Evolutionary conservation across 1,139 yeast genomes (phyloP).

Genomic region (Candida mesenterica): DNA sequence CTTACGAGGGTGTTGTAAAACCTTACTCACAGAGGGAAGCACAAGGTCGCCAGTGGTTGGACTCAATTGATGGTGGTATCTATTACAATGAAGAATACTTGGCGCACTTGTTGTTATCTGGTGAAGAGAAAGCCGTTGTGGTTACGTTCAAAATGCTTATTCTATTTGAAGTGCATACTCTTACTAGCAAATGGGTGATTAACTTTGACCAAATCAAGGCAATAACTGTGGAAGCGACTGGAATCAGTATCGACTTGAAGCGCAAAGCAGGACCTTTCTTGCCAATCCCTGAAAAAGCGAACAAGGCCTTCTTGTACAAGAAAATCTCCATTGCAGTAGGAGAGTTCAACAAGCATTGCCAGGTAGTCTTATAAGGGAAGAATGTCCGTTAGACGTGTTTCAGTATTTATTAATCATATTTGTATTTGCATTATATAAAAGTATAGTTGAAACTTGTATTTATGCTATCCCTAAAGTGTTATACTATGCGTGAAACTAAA

Average conservation of each 20-base stretch:
- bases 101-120: constrained; percentile 82
- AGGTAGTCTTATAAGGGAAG: constrained; percentile 34
- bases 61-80: constrained; percentile 76
- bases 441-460: too few species aligned
- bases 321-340: constrained; percentile 79
- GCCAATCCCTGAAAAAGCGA: constrained; percentile 69
- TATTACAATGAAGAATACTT: constrained; percentile 71
- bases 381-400: too few species aligned
- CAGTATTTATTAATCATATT: too few species aligned
- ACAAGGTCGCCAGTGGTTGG: constrained; percentile 92
- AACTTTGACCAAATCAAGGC: constrained; percentile 59
- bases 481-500: too few species aligned
- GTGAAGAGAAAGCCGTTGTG: constrained; percentile 73
- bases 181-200: constrained; percentile 66
- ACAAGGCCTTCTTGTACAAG: constrained; percentile 65
- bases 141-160: constrained; percentile 73
- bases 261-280: constrained; percentile 68
- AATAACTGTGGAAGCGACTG: constrained; percentile 76
- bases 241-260: constrained; percentile 67
- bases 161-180: constrained; percentile 61
- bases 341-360: constrained; percentile 67
- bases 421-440: too few species aligned
- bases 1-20: constrained; percentile 65
- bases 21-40: constrained; percentile 84
- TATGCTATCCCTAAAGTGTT: too few species aligned